Base-by-base conservation (phyloP, 2,329 filamentous ascomycete genomes). In the Emericellopsis cladophorae region DNA sequence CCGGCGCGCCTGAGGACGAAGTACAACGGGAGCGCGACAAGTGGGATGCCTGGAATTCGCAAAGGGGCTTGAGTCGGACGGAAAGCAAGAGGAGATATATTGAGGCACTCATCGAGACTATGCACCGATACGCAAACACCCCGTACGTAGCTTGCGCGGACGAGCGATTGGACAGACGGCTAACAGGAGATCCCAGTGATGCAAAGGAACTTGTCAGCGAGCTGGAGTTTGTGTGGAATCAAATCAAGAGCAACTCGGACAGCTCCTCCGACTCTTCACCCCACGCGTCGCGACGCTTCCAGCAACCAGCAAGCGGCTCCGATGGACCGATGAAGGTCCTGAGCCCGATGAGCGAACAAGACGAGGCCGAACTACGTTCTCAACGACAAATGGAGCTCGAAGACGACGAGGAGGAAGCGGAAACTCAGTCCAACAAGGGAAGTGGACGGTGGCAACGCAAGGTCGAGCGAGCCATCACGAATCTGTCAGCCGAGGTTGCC, bases 191-290 rank as follows among this genome's bases (percentile, higher is more conserved):
- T 39, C 22, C 41, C 48, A 80, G 76, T 38, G 88, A 95, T 57
- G 87, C 87, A 7, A 75, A 81, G 44, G 89, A 94, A 61, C 72
- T 98, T 32, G 89, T 96, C 31, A 73, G 80, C 9, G 92, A 98
- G 60, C 76, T 98, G n/a, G 92, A 98, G 62, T 98, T 96, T 53
- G 90, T 98, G 32, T 98, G 92, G 92, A 88, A 95, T 51, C 92
- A 96, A 59, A 90, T 98, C 51, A 94, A 92, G 60, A 83, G 82
- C 50, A 95, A 90, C 52, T 76, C 77, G 10, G 77, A 81, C 4
- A 76, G 74, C 15, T 79, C 81, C 31, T 65, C 79, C 32, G 58
- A 72, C 33, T 70, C 73, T 10, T 76, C 71, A 2, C 70, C 72
- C n/a, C 67, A 70, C 47, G 63, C 64, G 15, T 56, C 50, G 44